Percentiles rank a stretch among this genome's conserved stretches.
Evolutionary conservation across 1,284 basidiomycete genomes (phyloP).

Genomic region (Apiotrichum montevideense): DNA sequence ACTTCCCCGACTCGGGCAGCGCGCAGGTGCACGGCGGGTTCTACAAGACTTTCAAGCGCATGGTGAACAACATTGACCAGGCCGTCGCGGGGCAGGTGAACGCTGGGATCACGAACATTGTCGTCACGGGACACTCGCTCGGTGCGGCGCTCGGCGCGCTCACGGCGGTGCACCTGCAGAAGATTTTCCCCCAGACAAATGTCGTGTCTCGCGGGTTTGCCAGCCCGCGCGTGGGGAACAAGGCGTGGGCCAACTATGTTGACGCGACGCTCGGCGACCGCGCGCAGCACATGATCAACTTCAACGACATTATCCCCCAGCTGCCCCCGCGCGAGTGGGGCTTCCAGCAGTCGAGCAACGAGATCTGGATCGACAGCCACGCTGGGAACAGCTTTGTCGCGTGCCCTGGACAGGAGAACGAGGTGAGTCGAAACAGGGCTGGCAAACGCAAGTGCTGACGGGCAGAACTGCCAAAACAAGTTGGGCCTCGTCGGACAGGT

Average conservation of each 20-base stretch:
- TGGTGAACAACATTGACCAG: slow-evolving; percentile 3
- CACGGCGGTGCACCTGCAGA: slow-evolving; percentile 1
- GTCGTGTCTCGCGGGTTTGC: slow-evolving; percentile 19
- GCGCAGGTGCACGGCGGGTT: slow-evolving; percentile 22
- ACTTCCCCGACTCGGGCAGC: slow-evolving; percentile 17
- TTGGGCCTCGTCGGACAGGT: not conserved
- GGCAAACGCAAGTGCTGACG: not conserved
- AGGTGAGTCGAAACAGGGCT: not conserved
- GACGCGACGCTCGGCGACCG: slow-evolving; percentile 15
- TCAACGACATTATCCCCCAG: slow-evolving; percentile 22
- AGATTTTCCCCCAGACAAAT: not conserved
- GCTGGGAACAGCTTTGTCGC: not conserved
- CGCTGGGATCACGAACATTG: slow-evolving; percentile 5
- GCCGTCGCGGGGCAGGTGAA: slow-evolving; percentile 1
- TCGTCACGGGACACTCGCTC: slow-evolving; percentile 24
- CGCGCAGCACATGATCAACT: slow-evolving; percentile 23
- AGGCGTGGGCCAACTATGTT: slow-evolving; percentile 23
- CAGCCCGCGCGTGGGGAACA: slow-evolving; percentile 22
- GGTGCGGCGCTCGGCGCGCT: slow-evolving; percentile 21
- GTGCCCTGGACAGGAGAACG: slow-evolving; percentile 25
- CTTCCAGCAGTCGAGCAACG: slow-evolving; percentile 18
- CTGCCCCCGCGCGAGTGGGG: slow-evolving; percentile 22
- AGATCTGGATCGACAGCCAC: slow-evolving; percentile 17
- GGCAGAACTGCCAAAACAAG: not conserved
- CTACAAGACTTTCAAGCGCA: slow-evolving; percentile 20